Evolutionary conservation across 257 asterid species (phyloP).

Genomic region (Mitragyna speciosa): DNA sequence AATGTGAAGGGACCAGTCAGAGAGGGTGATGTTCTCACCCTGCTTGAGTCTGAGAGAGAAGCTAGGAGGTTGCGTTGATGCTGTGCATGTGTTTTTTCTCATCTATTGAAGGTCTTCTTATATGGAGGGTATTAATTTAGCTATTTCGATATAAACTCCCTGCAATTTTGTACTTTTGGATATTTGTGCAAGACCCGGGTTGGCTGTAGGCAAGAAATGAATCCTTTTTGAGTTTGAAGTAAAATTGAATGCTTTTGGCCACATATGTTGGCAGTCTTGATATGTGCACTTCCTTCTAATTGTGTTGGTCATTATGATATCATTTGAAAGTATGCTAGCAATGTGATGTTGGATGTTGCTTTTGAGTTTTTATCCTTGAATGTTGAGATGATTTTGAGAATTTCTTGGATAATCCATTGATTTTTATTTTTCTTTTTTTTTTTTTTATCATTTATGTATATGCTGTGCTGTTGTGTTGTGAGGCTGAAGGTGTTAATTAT

Average conservation of each 20-base stretch:
- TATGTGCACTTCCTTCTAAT: background rate
- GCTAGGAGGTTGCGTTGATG: constrained; percentile 37
- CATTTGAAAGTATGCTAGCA: background rate
- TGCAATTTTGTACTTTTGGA: background rate
- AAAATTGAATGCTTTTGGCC: background rate
- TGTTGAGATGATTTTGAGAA: background rate
- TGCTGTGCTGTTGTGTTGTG: too few relatives aligned
- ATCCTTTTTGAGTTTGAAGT: background rate
- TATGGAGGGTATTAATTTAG: background rate
- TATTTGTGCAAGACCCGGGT: background rate
- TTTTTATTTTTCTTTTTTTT: too few relatives aligned
- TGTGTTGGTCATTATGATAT: background rate
- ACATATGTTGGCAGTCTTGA: background rate
- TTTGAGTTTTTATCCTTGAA: background rate
- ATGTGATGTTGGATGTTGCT: background rate
- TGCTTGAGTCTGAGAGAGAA: constrained; percentile 41
- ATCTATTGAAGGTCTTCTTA: background rate
- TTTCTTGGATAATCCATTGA: background rate
- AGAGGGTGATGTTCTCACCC: constrained; percentile 37
- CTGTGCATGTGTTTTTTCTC: background rate
- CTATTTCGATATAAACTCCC: background rate
- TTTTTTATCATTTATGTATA: too few relatives aligned
- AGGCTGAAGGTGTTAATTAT: too few relatives aligned
- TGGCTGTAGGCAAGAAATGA: background rate
- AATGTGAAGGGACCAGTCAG: constrained; percentile 42